Evolutionary conservation across 306 rosid genomes (phyloP).

Genomic region (Lablab purpureus): DNA sequence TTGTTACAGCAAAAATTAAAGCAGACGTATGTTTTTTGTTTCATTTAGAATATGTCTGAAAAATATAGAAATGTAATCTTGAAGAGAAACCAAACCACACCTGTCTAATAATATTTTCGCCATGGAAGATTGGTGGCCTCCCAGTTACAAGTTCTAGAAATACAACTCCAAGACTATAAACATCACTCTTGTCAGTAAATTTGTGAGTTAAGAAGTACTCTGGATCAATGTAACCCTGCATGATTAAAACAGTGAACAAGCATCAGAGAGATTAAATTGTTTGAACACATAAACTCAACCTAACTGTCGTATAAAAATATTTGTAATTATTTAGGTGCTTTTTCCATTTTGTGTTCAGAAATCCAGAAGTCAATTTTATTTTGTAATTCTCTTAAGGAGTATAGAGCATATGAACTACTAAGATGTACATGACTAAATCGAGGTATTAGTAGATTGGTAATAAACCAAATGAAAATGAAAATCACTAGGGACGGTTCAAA

Average conservation of each 20-base stretch:
- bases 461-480: not conserved
- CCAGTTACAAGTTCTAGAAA: constrained; percentile 86
- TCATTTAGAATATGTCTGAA: not conserved
- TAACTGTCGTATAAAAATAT: not conserved
- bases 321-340: not conserved
- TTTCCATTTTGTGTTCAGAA: not conserved
- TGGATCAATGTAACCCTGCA: constrained; percentile 94
- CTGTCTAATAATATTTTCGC: constrained; percentile 92
- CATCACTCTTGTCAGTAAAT: constrained; percentile 91
- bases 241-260: constrained; percentile 33
- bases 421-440: not conserved
- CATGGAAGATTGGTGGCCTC: constrained; percentile 81
- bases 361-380: constrained; percentile 19
- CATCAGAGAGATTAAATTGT: constrained; percentile 6
- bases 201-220: constrained; percentile 86
- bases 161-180: constrained; percentile 94
- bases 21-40: not conserved
- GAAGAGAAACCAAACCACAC: constrained; percentile 53
- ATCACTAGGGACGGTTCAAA: not conserved
- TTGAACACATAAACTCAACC: not conserved
- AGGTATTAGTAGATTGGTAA: not conserved
- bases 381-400: not conserved
- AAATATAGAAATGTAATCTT: not conserved
- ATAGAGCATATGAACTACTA: not conserved
- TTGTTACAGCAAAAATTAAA: not conserved